These are phyloP conservation scores for Daldinia childiae DNA, from an alignment of 495 filamentous ascomycete species.

Conservation along the genomic window DNA sequence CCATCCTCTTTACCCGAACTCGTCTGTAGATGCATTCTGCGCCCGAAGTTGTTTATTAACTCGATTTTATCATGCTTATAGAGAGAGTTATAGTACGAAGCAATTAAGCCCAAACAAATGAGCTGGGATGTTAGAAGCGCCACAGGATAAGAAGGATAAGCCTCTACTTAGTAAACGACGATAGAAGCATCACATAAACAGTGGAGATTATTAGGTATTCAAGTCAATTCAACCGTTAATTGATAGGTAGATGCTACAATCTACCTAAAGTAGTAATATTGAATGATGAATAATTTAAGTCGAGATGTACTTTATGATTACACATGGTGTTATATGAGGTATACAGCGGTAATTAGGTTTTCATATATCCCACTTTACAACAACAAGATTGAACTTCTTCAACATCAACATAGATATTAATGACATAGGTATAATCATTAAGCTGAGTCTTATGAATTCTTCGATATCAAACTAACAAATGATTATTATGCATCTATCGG, in stretches of 20 bases:
- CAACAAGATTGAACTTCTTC: neutral
- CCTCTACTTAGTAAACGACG: neutral
- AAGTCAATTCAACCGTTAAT: neutral
- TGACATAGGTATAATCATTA: neutral
- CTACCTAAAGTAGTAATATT: neutral
- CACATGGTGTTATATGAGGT: too few relatives aligned
- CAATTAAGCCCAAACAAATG: neutral
- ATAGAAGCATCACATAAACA: too few relatives aligned
- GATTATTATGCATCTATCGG: too few relatives aligned
- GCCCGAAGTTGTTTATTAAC: neutral
- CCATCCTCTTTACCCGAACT: constrained; percentile 3
- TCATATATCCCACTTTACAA: neutral
- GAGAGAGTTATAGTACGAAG: neutral
- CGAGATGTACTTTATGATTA: too few relatives aligned
- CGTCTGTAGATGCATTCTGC: constrained; percentile 8
- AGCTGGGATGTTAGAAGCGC: neutral
- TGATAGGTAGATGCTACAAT: too few relatives aligned
- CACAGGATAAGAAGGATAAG: constrained; percentile 5
- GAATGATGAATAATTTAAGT: too few relatives aligned
- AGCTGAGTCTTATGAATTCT: neutral
- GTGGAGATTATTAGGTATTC: neutral
- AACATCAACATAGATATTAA: neutral
- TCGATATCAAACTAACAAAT: too few relatives aligned
- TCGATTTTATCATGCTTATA: constrained; percentile 11
- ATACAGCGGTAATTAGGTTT: too few relatives aligned